Conservation (phyloP, 371 early-diverging fungal species). For the Rhizomucor miehei region DNA sequence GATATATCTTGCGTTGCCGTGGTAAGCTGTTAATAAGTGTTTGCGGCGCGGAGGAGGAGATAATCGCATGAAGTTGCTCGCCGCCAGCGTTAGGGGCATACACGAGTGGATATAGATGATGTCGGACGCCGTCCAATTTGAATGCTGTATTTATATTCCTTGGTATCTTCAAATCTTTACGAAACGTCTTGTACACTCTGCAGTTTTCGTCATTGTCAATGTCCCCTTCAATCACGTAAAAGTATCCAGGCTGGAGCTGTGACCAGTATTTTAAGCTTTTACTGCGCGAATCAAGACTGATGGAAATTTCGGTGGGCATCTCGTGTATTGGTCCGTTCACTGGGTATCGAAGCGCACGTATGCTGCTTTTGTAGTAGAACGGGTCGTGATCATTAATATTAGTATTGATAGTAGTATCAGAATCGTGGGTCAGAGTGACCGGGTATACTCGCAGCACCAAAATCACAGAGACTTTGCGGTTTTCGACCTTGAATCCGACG, state of each 20-base stretch:
- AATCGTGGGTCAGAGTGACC: too few species aligned
- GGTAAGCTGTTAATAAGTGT: background rate
- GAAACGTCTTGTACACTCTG: background rate
- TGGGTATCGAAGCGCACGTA: conserved; percentile 12
- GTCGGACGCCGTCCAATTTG: background rate
- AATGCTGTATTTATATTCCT: background rate
- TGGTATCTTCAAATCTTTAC: background rate
- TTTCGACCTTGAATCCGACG: background rate
- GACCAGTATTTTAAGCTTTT: conserved; percentile 3
- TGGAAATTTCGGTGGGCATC: conserved; percentile 1
- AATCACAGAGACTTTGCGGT: background rate
- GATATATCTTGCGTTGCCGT: background rate
- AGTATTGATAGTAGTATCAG: too few species aligned
- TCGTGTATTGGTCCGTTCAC: background rate
- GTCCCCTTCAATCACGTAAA: background rate
- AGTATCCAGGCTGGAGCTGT: conserved; percentile 5
- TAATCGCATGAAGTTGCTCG: background rate
- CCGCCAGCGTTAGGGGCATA: background rate
- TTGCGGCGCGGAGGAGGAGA: background rate
- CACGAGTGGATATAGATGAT: background rate
- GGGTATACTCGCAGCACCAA: too few species aligned
- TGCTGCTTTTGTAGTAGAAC: background rate
- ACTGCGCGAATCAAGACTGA: conserved; percentile 1
- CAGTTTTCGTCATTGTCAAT: background rate
- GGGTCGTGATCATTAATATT: too few species aligned